Evolutionary conservation across 2,329 filamentous ascomycete species (phyloP).

Genomic region (Didymella pomorum): DNA sequence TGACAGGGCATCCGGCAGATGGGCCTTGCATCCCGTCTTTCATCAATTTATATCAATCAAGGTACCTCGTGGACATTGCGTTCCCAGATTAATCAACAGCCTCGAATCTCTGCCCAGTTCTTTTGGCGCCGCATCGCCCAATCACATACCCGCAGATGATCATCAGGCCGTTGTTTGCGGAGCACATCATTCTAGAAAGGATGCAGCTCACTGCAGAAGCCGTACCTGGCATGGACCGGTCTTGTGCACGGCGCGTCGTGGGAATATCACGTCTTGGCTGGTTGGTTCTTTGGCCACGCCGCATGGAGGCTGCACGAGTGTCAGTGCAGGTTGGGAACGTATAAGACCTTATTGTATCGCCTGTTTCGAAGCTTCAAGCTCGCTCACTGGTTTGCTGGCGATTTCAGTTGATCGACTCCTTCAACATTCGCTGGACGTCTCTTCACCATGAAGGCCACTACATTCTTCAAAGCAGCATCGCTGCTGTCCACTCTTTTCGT

Average conservation of each 20-base stretch:
- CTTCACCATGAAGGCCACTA: slow-evolving; percentile 47
- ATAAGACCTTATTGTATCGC: slow-evolving; percentile 33
- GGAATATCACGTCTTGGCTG: slow-evolving; percentile 12
- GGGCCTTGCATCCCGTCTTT: slow-evolving; percentile 42
- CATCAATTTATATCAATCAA: slow-evolving; percentile 52
- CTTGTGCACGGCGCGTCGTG: slow-evolving; percentile 9
- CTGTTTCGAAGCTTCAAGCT: slow-evolving; percentile 31
- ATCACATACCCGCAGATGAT: slow-evolving; percentile 35
- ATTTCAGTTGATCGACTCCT: slow-evolving; percentile 21
- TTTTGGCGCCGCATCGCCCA: slow-evolving; percentile 29
- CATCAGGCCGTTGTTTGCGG: slow-evolving; percentile 32
- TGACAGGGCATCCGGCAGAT: slow-evolving; percentile 33
- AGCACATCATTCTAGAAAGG: slow-evolving; percentile 8
- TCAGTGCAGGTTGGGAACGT: slow-evolving; percentile 41
- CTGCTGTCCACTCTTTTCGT: slow-evolving; percentile 48
- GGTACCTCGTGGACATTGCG: slow-evolving; percentile 29
- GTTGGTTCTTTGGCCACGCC: slow-evolving; percentile 2
- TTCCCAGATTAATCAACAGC: slow-evolving; percentile 41
- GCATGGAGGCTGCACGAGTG: slow-evolving; percentile 14
- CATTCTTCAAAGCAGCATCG: slow-evolving; percentile 47
- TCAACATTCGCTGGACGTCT: slow-evolving; percentile 26
- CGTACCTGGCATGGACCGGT: slow-evolving; percentile 17
- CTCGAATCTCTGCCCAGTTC: slow-evolving; percentile 36
- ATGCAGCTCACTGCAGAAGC: slow-evolving; percentile 16
- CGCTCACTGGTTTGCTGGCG: slow-evolving; percentile 35